Conservation (phyloP, 129 eudicot species). For the Flaveria sonorensis region DNA sequence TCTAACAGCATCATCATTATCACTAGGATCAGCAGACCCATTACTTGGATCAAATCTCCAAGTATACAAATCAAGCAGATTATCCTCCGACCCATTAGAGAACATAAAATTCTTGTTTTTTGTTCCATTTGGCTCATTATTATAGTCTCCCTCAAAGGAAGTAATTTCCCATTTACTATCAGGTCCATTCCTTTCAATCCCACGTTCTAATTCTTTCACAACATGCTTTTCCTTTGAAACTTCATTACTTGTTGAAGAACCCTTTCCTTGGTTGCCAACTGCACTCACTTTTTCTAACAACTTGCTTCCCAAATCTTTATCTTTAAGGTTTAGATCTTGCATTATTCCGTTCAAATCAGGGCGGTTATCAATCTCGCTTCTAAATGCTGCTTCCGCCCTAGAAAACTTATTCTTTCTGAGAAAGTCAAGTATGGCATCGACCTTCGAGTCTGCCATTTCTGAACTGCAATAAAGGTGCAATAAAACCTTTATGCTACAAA, state of each 20-base stretch:
- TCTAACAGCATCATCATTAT: slow-evolving; percentile 34
- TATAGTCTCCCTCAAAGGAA: slow-evolving; percentile 42
- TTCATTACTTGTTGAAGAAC: slow-evolving; percentile 40
- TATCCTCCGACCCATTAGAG: slow-evolving; percentile 59
- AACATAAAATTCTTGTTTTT: slow-evolving; percentile 50
- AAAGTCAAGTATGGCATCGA: slow-evolving; percentile 74
- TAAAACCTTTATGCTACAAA: slow-evolving; percentile 8
- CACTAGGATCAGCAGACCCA: slow-evolving; percentile 44
- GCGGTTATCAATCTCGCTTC: slow-evolving; percentile 60
- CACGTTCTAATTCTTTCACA: slow-evolving; percentile 79
- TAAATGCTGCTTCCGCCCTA: slow-evolving; percentile 93
- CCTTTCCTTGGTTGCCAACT: slow-evolving; percentile 27
- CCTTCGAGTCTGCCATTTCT: slow-evolving; percentile 72
- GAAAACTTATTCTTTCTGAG: slow-evolving; percentile 69
- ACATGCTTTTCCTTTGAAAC: slow-evolving; percentile 59
- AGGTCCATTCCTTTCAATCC: slow-evolving; percentile 45
- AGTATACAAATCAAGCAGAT: slow-evolving; percentile 63
- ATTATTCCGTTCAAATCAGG: slow-evolving; percentile 66
- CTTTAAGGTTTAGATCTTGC: slow-evolving; percentile 51
- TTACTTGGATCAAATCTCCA: slow-evolving; percentile 56
- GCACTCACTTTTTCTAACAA: slow-evolving; percentile 43
- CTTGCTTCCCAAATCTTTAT: slow-evolving; percentile 39
- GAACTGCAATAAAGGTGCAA: slow-evolving; percentile 26
- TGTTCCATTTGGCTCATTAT: slow-evolving; percentile 42
- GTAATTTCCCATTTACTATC: slow-evolving; percentile 49